phyloP scores from a whole-genome alignment of 179 eudicot genomes.

The Pouteria campechiana region DNA sequence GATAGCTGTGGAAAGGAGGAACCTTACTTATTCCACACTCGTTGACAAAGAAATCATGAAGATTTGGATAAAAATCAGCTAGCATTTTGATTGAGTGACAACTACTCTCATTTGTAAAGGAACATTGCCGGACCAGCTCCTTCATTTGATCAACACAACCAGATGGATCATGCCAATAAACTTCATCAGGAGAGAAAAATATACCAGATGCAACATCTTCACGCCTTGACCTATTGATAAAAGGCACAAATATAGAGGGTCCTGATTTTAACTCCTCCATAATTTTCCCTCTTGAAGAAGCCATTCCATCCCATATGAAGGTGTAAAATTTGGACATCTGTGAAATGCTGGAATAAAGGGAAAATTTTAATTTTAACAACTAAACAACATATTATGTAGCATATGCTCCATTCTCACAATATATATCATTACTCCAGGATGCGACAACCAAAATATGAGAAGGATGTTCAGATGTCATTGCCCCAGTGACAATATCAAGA shows the following conservation, averaged over 20 bases:
- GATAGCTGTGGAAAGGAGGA: slow-evolving; percentile 52
- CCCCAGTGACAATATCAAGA: too few relatives aligned
- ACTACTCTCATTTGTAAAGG: slow-evolving; percentile 4
- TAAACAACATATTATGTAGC: too few relatives aligned
- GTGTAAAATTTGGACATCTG: slow-evolving; percentile 83
- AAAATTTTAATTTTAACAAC: too few relatives aligned
- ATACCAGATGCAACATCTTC: slow-evolving; percentile 65
- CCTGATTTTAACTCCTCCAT: slow-evolving; percentile 41
- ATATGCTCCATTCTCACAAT: too few relatives aligned
- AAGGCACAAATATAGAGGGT: slow-evolving; percentile 75
- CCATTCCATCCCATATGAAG: slow-evolving; percentile 58
- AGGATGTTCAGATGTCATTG: too few relatives aligned
- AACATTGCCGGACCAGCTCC: slow-evolving; percentile 11
- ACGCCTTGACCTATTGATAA: slow-evolving; percentile 14
- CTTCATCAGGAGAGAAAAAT: slow-evolving; percentile 57
- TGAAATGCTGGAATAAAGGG: slow-evolving; percentile 42
- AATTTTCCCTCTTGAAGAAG: slow-evolving; percentile 40
- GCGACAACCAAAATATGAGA: too few relatives aligned
- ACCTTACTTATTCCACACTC: slow-evolving; percentile 72
- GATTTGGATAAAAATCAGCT: slow-evolving; percentile 52
- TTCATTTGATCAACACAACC: slow-evolving; percentile 42
- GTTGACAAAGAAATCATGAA: slow-evolving; percentile 70
- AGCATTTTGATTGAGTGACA: slow-evolving; percentile 33
- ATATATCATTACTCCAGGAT: too few relatives aligned
- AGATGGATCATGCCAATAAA: slow-evolving; percentile 74